Evolutionary conservation across 2,329 filamentous ascomycete species (phyloP).

Genomic region (Fusarium nisikadoi): DNA sequence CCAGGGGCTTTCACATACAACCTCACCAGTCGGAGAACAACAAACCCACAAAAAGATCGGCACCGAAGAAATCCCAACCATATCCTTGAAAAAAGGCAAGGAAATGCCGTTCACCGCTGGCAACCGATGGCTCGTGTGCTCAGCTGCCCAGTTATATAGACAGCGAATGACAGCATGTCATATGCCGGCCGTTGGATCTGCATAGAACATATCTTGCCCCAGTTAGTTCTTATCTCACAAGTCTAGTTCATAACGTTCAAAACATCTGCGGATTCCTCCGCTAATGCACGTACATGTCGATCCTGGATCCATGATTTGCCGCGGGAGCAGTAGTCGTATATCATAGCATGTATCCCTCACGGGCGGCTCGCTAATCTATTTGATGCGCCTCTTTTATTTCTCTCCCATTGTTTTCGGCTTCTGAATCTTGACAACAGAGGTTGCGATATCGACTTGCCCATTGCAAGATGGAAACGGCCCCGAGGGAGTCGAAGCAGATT

Average conservation of each 20-base stretch:
- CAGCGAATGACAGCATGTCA: neutral
- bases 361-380: conserved; percentile 24
- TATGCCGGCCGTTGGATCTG: neutral
- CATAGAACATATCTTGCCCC: neutral
- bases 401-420: neutral
- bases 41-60: neutral
- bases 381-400: conserved; percentile 1
- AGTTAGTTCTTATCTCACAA: neutral
- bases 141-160: neutral
- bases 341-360: neutral
- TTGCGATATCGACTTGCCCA: neutral
- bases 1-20: neutral
- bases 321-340: conserved; percentile 9
- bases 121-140: conserved; percentile 7
- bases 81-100: neutral
- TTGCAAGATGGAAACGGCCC: conserved; percentile 9
- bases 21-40: conserved; percentile 2
- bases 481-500: conserved; percentile 25
- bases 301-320: conserved; percentile 5
- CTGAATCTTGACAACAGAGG: neutral
- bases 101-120: neutral
- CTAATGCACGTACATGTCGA: conserved; percentile 8
- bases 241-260: neutral
- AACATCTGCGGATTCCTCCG: conserved; percentile 9
- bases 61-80: conserved; percentile 5